Evolutionary conservation across 345 rosid species (phyloP).

Genomic region (Aquilaria malaccensis): DNA sequence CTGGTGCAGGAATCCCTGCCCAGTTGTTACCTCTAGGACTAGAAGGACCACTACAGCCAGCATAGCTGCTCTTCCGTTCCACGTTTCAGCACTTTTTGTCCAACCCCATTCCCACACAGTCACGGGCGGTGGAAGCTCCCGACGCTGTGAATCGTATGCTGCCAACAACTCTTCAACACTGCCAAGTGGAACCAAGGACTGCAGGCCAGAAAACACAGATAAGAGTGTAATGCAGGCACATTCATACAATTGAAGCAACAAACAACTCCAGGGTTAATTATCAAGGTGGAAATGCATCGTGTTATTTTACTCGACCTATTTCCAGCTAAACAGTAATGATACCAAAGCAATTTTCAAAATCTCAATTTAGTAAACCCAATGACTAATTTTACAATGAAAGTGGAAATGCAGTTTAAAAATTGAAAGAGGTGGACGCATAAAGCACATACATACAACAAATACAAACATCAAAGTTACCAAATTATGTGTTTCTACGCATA

Average conservation of each 20-base stretch:
- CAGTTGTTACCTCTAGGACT: conserved; percentile 89
- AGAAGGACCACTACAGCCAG: conserved; percentile 75
- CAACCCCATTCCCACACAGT: conserved; percentile 99
- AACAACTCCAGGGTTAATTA: no score
- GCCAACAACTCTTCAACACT: conserved; percentile 92
- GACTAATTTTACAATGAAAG: neutral
- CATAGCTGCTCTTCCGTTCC: conserved; percentile 99
- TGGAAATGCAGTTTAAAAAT: neutral
- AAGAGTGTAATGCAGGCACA: neutral
- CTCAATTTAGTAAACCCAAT: neutral
- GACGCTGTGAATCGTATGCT: conserved; percentile 81
- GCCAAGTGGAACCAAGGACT: conserved; percentile 95
- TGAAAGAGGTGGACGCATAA: neutral
- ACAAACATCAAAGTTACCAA: neutral
- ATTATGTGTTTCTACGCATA: neutral
- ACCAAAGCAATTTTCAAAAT: neutral
- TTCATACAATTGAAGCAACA: neutral
- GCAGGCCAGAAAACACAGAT: conserved; percentile 19
- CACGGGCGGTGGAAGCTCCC: conserved; percentile 89
- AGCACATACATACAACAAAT: neutral
- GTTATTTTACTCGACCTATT: no score
- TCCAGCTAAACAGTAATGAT: no score
- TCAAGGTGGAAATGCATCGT: neutral
- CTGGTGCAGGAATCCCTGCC: conserved; percentile 90
- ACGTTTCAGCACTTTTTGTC: conserved; percentile 99